phyloP scores from a whole-genome alignment of 2,329 filamentous ascomycete species.

The Phialophora expanda region DNA sequence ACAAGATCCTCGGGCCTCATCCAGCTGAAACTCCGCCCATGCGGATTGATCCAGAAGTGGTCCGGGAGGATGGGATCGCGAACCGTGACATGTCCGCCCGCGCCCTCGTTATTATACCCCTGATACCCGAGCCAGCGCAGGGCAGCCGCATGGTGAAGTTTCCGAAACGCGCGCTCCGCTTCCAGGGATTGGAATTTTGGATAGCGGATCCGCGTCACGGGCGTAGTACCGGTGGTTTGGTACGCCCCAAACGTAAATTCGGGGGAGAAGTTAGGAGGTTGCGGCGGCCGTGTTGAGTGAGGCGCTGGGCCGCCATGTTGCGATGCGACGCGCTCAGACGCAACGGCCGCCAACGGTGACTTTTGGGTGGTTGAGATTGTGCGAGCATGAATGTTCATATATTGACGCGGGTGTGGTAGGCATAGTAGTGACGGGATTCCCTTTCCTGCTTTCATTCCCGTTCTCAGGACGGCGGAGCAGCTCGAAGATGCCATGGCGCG shows the following conservation, averaged over 20 bases:
- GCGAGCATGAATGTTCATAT: background rate
- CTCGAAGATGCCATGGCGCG: background rate
- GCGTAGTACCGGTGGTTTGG: constrained; percentile 24
- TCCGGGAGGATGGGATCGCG: constrained; percentile 45
- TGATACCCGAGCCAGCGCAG: constrained; percentile 42
- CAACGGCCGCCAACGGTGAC: constrained; percentile 1
- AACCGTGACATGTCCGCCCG: constrained; percentile 53
- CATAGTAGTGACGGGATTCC: background rate
- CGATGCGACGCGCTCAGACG: background rate
- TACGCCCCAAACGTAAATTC: constrained; percentile 32
- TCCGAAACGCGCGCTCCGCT: constrained; percentile 35
- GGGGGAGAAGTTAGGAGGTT: constrained; percentile 14
- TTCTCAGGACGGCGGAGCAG: background rate
- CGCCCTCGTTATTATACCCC: constrained; percentile 40
- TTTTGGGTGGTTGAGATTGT: constrained; percentile 7
- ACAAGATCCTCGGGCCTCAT: constrained; percentile 50
- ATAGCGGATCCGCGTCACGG: constrained; percentile 34
- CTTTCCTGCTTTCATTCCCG: background rate
- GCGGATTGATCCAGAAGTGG: constrained; percentile 43
- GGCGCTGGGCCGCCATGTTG: background rate
- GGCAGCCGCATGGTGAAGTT: constrained; percentile 49
- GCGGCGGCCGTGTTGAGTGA: constrained; percentile 10
- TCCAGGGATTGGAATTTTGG: constrained; percentile 35
- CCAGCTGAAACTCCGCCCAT: constrained; percentile 46
- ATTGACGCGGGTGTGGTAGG: background rate